A percentile compares a stretch with the other conserved stretches of the same genome.
phyloP scores from a whole-genome alignment of 2,329 filamentous ascomycete species.

The Xylariales sp. region DNA sequence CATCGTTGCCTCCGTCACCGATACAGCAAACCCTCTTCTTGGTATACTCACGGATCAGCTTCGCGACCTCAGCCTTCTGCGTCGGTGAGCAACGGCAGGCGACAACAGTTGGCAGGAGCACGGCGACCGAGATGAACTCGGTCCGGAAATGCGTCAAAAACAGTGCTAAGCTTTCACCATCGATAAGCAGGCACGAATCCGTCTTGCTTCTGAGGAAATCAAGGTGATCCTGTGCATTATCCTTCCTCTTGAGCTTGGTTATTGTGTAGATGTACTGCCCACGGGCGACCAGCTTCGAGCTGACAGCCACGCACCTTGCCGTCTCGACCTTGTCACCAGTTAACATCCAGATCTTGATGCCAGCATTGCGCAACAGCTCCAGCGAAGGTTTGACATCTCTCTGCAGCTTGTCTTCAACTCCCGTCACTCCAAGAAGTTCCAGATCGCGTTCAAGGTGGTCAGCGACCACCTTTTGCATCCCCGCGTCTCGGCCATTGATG shows the following conservation, averaged over 20 bases:
- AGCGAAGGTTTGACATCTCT: conserved; percentile 92
- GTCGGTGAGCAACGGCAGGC: conserved; percentile 96
- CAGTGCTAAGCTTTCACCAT: conserved; percentile 83
- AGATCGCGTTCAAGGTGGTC: conserved; percentile 82
- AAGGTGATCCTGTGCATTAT: conserved; percentile 80
- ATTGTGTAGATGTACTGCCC: conserved; percentile 97
- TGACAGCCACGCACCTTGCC: conserved; percentile 91
- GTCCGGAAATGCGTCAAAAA: conserved; percentile 78
- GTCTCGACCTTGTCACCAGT: conserved; percentile 99
- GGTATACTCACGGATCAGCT: conserved; percentile 84
- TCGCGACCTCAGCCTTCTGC: conserved; percentile 92
- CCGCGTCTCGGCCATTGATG: conserved; percentile 73
- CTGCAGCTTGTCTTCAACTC: conserved; percentile 95
- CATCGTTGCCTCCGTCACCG: conserved; percentile 96
- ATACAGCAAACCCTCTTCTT: conserved; percentile 97
- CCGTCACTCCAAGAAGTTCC: conserved; percentile 93
- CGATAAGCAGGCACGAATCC: conserved; percentile 84
- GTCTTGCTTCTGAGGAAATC: conserved; percentile 86
- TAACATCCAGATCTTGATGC: conserved; percentile 99
- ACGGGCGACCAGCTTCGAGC: conserved; percentile 85
- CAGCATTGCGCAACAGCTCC: conserved; percentile 91
- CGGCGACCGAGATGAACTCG: conserved; percentile 84
- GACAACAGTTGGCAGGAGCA: conserved; percentile 84
- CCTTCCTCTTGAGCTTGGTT: conserved; percentile 76
- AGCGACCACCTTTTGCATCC: conserved; percentile 75